phyloP scores from a whole-genome alignment of 2,329 filamentous ascomycete genomes.

The Botrytis deweyae region DNA sequence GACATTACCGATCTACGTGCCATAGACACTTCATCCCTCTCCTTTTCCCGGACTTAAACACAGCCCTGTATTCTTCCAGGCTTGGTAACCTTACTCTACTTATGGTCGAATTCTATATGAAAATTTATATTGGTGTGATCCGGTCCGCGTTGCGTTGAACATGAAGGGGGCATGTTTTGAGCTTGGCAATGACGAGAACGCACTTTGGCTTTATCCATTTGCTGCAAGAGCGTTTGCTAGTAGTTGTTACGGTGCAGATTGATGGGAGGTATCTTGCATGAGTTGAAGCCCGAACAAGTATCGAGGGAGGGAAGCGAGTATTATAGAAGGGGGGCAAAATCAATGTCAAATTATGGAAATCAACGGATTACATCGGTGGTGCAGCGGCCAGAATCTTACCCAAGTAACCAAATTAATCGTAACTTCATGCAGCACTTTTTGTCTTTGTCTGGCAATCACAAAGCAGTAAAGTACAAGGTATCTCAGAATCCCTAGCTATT shows the following conservation, averaged over 20 bases:
- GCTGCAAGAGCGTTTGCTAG: conserved; percentile 9
- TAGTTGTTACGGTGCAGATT: background rate
- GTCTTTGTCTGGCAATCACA: conserved; percentile 1
- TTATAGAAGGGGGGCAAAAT: background rate
- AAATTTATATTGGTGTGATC: conserved; percentile 11
- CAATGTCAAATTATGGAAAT: background rate
- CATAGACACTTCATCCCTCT: background rate
- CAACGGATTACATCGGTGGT: conserved; percentile 9
- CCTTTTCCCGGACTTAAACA: background rate
- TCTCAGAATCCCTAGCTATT: conserved; percentile 14
- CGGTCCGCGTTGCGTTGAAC: background rate
- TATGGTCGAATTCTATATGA: background rate
- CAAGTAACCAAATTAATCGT: background rate
- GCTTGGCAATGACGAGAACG: conserved; percentile 8
- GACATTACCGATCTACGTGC: background rate
- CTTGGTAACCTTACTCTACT: conserved; percentile 11
- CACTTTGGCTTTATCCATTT: background rate
- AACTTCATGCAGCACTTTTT: background rate
- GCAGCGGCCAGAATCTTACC: background rate
- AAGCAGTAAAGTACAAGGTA: conserved; percentile 8
- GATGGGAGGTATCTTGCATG: conserved; percentile 12
- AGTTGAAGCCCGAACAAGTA: conserved; percentile 3
- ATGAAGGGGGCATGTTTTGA: background rate
- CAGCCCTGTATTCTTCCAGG: background rate
- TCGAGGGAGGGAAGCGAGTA: background rate